These are phyloP conservation scores for Plasmodium blacklocki DNA, from an alignment of 169 alveolate genomes.

Conservation along the genomic window DNA sequence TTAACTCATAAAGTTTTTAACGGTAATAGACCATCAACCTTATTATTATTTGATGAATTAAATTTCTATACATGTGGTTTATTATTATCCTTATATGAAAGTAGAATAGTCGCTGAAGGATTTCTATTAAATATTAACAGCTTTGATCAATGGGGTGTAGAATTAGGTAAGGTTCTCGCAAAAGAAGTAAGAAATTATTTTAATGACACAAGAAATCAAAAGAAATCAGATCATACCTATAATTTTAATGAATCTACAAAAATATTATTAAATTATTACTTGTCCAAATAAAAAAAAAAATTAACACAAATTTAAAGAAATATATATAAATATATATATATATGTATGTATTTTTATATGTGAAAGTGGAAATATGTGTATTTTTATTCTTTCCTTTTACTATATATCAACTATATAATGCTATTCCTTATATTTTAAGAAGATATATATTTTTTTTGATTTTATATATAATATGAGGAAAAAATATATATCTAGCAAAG, in stretches of 20 bases:
- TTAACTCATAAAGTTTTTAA: constrained; percentile 94
- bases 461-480: too few species aligned
- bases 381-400: too few species aligned
- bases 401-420: too few species aligned
- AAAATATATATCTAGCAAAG: too few species aligned
- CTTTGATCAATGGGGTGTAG: constrained; percentile 99
- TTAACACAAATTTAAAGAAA: too few species aligned
- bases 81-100: constrained; percentile 97
- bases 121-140: constrained; percentile 96
- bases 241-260: constrained; percentile 67
- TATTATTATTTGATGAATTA: constrained; percentile 90
- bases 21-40: constrained; percentile 97
- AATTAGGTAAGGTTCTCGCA: constrained; percentile 91
- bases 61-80: constrained; percentile 94
- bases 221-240: background rate
- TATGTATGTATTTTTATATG: too few species aligned
- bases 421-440: too few species aligned
- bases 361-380: too few species aligned
- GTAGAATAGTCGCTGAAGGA: constrained; percentile 98
- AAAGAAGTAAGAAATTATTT: constrained; percentile 81
- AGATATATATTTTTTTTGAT: too few species aligned
- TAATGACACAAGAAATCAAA: constrained; percentile 39
- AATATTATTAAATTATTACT: constrained; percentile 31
- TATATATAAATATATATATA: too few species aligned
- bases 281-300: background rate